A percentile compares a stretch with the other conserved stretches of the same genome.
phyloP scores from a whole-genome alignment of 208 protist species.

The Acanthamoeba healyi region DNA sequence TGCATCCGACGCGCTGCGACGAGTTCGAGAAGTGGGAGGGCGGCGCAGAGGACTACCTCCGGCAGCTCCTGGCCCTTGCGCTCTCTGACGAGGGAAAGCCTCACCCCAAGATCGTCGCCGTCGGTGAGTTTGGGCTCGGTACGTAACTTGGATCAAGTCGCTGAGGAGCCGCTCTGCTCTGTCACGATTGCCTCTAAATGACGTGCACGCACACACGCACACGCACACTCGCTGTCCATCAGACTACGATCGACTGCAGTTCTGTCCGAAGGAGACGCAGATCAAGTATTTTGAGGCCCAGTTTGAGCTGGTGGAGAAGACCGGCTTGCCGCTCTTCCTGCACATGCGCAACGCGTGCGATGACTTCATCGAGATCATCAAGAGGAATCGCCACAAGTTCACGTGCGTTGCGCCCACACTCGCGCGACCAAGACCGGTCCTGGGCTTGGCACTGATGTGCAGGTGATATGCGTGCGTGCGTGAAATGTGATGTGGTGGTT shows the following conservation, averaged over 20 bases:
- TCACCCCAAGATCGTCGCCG: conserved; percentile 73
- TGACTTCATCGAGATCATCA: conserved; percentile 91
- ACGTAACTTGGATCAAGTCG: too few species aligned
- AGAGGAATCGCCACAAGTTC: conserved; percentile 67
- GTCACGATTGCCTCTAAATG: too few species aligned
- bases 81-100: conserved; percentile 60
- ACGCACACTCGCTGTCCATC: not conserved
- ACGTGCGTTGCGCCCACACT: not conserved
- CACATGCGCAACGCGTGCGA: conserved; percentile 94
- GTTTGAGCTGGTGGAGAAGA: conserved; percentile 92
- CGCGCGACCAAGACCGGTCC: too few species aligned
- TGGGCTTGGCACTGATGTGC: too few species aligned
- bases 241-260: conserved; percentile 96
- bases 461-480: too few species aligned
- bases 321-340: conserved; percentile 94
- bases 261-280: conserved; percentile 94
- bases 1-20: conserved; percentile 93
- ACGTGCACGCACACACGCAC: too few species aligned
- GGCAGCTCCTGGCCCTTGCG: conserved; percentile 20
- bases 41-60: conserved; percentile 54
- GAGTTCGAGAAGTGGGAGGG: conserved; percentile 86
- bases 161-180: too few species aligned
- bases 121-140: conserved; percentile 82
- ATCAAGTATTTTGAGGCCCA: conserved; percentile 87
- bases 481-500: too few species aligned